Conservation (phyloP, 352 stramenopile genomes). For the Globisporangium mamillatum region DNA sequence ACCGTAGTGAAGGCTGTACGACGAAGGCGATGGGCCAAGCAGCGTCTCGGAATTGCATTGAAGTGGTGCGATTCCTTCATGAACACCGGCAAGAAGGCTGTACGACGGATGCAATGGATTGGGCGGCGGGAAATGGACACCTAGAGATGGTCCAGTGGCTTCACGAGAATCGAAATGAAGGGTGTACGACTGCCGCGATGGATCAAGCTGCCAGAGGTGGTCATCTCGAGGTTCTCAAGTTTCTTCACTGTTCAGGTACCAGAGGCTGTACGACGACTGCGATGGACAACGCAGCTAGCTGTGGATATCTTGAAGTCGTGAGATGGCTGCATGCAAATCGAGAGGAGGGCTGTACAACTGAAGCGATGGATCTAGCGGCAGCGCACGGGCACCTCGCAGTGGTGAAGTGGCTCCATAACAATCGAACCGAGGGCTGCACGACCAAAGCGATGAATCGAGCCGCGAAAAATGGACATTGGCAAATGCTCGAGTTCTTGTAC, state of each 20-base stretch:
- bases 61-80: background rate
- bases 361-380: background rate
- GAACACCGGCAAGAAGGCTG: constrained; percentile 1
- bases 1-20: background rate
- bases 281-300: background rate
- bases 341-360: background rate
- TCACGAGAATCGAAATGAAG: background rate
- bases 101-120: background rate
- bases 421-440: constrained; percentile 2
- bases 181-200: background rate
- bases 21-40: background rate
- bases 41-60: background rate
- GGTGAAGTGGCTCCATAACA: background rate
- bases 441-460: background rate
- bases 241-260: background rate
- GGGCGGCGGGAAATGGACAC: background rate
- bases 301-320: background rate
- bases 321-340: background rate
- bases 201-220: background rate
- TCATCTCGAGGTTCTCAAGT: background rate
- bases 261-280: background rate
- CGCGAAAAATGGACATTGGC: background rate
- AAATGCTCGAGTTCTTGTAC: constrained; percentile 3
- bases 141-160: background rate
- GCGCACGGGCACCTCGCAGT: background rate